Percentiles rank a stretch among this genome's conserved stretches.
Conservation (phyloP, 2,329 filamentous ascomycete species). For the Fusarium sp. region DNA sequence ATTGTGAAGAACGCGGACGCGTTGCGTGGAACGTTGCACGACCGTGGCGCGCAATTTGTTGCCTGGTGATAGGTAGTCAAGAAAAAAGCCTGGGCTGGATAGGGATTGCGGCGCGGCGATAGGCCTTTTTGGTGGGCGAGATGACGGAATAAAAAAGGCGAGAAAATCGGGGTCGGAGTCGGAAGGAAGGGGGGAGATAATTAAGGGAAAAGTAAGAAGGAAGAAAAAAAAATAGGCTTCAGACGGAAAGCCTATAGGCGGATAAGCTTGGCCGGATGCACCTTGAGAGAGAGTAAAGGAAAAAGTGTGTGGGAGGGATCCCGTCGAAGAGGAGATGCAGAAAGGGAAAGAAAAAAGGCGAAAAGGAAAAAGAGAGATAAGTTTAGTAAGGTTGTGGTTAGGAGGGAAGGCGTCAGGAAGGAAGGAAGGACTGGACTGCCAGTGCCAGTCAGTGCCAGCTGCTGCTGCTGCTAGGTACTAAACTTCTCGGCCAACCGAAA, state of each 20-base stretch:
- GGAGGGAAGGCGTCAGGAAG: constrained; percentile 17
- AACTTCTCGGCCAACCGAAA: constrained; percentile 34
- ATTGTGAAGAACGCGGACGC: constrained; percentile 7
- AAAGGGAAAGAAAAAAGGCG: constrained; percentile 25
- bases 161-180: not conserved
- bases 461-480: constrained; percentile 22
- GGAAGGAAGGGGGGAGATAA: not conserved
- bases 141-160: constrained; percentile 9
- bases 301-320: not conserved
- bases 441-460: not conserved
- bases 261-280: not conserved
- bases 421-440: not conserved
- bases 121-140: constrained; percentile 1
- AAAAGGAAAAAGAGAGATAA: constrained; percentile 23
- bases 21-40: constrained; percentile 33
- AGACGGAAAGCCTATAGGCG: not conserved
- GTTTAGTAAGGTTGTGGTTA: constrained; percentile 25
- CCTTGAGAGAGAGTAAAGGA: not conserved
- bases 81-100: constrained; percentile 14
- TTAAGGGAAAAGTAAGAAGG: not conserved
- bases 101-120: not conserved
- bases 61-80: constrained; percentile 15
- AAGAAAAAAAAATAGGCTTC: not conserved
- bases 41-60: constrained; percentile 22
- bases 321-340: constrained; percentile 10